Percentiles rank a stretch among this genome's conserved stretches.
Evolutionary conservation across 495 filamentous ascomycete genomes (phyloP).

Genomic region (Sabuloglossum arenarium): DNA sequence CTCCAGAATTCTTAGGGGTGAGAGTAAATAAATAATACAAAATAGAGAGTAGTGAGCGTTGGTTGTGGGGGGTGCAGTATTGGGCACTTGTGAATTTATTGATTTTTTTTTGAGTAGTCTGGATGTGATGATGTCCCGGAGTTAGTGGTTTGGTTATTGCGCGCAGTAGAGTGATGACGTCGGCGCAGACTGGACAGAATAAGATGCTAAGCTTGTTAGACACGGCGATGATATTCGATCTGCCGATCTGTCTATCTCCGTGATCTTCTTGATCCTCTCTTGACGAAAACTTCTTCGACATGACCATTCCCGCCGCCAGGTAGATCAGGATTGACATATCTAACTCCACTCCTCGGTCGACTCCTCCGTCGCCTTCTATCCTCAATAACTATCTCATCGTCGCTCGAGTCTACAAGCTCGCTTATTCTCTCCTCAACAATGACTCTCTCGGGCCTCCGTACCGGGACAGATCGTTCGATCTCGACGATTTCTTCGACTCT

Average conservation of each 20-base stretch:
- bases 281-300: constrained; percentile 3
- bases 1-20: too few relatives aligned
- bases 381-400: constrained; percentile 21
- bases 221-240: neutral
- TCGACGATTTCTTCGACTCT: neutral
- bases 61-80: too few relatives aligned
- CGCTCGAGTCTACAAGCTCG: neutral
- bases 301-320: constrained; percentile 17
- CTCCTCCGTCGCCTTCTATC: constrained; percentile 11
- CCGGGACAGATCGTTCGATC: constrained; percentile 2
- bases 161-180: too few relatives aligned
- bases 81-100: too few relatives aligned
- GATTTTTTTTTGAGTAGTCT: too few relatives aligned
- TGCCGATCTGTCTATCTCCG: neutral
- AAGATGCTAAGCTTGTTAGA: neutral
- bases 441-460: constrained; percentile 4
- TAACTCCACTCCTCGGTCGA: constrained; percentile 11
- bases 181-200: too few relatives aligned
- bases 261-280: constrained; percentile 1
- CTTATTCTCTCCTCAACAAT: constrained; percentile 3
- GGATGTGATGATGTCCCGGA: too few relatives aligned
- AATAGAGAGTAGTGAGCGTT: too few relatives aligned
- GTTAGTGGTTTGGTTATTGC: too few relatives aligned
- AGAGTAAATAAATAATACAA: too few relatives aligned
- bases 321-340: constrained; percentile 17